Evolutionary conservation across 176 grass and related monocot species (phyloP), one percentile per base, ranked within the genome.

Genomic region (Triticum monococcum): DNA sequence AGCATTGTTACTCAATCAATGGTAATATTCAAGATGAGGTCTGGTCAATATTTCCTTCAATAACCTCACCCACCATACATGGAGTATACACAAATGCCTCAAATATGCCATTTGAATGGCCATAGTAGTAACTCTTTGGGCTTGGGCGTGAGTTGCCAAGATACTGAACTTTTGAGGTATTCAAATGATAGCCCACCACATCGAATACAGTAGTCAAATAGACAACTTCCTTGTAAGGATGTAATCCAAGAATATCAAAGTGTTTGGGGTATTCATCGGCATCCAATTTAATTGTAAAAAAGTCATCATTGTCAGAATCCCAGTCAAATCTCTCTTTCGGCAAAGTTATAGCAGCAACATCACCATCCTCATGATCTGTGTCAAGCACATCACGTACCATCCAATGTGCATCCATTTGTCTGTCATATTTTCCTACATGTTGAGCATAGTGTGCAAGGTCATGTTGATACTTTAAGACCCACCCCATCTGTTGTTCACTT

Each of bases 241-340:
- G 68, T 0, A 59, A 59, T 22, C 18, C 56, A 83, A 83, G 54
- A 24, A 73, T 73, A 3, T 22, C 6, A 59, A 59, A 65, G 11
- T 37, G 32, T 16, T 26, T n/a, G 1, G 1, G 3, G 14, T 41
- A 13, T 0, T 22, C 54, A 8, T 43, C 9, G 26, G 8, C 33
- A 22, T 16, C 52, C 63, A 50, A 50, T 50, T 50, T 5, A 74
- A n/a, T 1, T 30, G 33, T 13, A 30, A 74, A 5, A 1, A 43
- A 43, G 18, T 74, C 52, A 83, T 73, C 68, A 22, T 83, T 83
- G 14, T 83, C 54, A 8, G 81, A 83, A 23, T 83, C 69, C 52
- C 81, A 74, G 9, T 74, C 52, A 5, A 12, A 62, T 1, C 1
- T 28, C 23, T 30, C 20, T 37, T 83, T 1, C 0, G 1, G 13